Evolutionary conservation across 257 asterid species (phyloP).

Genomic region (Linderniella brevidens): DNA sequence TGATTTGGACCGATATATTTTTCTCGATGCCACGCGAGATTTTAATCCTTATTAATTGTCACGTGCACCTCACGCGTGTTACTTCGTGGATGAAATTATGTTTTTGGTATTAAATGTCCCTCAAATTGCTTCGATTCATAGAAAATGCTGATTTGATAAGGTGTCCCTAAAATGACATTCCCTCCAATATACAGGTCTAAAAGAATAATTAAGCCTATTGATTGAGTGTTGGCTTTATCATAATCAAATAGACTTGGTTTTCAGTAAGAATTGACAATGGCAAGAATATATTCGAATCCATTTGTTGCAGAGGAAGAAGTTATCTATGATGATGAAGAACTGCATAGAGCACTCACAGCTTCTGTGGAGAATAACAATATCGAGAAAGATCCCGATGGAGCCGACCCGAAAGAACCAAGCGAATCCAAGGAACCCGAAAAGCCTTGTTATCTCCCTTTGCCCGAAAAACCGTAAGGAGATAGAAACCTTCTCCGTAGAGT

Average conservation of each 20-base stretch:
- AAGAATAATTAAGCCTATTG: too few relatives aligned
- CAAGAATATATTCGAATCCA: background rate
- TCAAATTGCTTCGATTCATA: too few relatives aligned
- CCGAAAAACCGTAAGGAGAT: conserved; percentile 80
- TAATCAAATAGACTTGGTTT: too few relatives aligned
- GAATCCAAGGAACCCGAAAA: conserved; percentile 23
- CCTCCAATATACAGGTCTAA: too few relatives aligned
- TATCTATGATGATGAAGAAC: conserved; percentile 41
- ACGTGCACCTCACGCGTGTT: background rate
- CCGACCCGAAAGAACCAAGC: conserved; percentile 1
- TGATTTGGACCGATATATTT: too few relatives aligned
- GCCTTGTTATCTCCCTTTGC: conserved; percentile 60
- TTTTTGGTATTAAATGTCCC: too few relatives aligned
- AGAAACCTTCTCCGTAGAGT: conserved; percentile 60
- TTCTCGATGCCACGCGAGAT: too few relatives aligned
- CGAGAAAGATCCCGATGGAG: conserved; percentile 21
- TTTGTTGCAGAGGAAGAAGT: conserved; percentile 18
- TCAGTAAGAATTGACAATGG: too few relatives aligned
- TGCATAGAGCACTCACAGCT: conserved; percentile 63
- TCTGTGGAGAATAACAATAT: conserved; percentile 50
- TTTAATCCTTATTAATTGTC: too few relatives aligned
- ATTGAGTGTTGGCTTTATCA: too few relatives aligned
- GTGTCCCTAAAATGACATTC: too few relatives aligned
- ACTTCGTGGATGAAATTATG: conserved; percentile 79
- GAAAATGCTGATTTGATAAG: too few relatives aligned